Evolutionary conservation across 352 stramenopile species (phyloP), one percentile per base, ranked within the genome.

Genomic region (Globisporangium solare): DNA sequence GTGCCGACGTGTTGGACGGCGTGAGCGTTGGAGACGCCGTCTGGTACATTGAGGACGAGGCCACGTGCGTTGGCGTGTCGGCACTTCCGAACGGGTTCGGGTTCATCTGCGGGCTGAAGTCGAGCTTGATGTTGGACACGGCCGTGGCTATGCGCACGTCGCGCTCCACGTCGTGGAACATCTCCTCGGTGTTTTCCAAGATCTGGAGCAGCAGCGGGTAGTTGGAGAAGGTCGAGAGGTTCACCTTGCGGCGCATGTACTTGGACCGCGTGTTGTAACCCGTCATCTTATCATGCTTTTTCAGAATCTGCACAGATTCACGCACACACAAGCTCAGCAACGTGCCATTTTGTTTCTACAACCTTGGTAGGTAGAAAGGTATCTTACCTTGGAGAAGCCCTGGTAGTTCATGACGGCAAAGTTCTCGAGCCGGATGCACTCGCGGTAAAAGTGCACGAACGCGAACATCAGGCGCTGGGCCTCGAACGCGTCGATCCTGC

Each of bases 321-420:
- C 45, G 53, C 14, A 49, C 45, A 55, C 14, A 49, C 32, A 56
- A 27, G 15, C 24, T 32, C 14, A 53, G 8, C 21, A 32, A 54
- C 40, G 22, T n/a, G n/a, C n/a, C n/a, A 24, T n/a, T 18, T 18
- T 6, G 10, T 3, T 11, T 35, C 7, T 35, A 35, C 27, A 35
- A 35, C 6, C 1, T 35, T 35, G 27, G 27, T 10, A 35, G 27
- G 7, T 35, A 35, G 27, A 35, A n/a, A 10, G 37, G n/a, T 43
- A 88, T 75, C 73, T 92, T 92, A 88, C 78, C 73, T 92, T 92
- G 47, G 82, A 92, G 52, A 92, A 92, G 37, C 82, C 82, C 60
- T 90, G 80, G 59, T 92, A 92, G 57, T 92, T 92, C 58, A 89
- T 90, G 20, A 92, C 79, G 11, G 82, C 82, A 52, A 88, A 92